phyloP scores from a whole-genome alignment of 2,329 filamentous ascomycete genomes.

The Mariannaea sp. region DNA sequence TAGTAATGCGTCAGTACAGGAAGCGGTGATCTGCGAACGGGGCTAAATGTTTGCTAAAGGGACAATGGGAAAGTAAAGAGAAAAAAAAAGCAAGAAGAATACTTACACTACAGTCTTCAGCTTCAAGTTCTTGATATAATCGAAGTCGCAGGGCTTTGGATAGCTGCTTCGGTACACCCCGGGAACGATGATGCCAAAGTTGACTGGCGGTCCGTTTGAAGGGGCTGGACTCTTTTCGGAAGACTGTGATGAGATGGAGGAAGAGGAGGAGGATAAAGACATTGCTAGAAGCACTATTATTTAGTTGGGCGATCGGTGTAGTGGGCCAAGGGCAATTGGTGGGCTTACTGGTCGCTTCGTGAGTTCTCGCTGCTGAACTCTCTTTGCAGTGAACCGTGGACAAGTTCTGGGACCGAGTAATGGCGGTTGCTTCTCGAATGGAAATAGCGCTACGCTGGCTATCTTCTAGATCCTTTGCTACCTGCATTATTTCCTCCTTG shows the following conservation, averaged over 20 bases:
- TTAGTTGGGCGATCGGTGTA: background rate
- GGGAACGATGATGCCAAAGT: conserved; percentile 76
- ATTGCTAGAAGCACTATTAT: conserved; percentile 26
- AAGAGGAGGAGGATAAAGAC: conserved; percentile 23
- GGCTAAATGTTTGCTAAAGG: no score
- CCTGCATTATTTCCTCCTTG: conserved; percentile 36
- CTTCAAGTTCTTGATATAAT: conserved; percentile 68
- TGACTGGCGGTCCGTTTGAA: conserved; percentile 56
- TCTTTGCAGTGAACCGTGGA: conserved; percentile 19
- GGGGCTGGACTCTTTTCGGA: conserved; percentile 31
- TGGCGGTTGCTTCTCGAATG: conserved; percentile 22
- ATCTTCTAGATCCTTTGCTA: conserved; percentile 33
- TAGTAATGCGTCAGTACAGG: no score
- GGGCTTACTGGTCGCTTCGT: conserved; percentile 30
- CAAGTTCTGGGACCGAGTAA: conserved; percentile 28
- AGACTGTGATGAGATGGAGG: conserved; percentile 20
- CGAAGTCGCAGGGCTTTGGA: conserved; percentile 71
- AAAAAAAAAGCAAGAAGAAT: no score
- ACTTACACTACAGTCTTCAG: conserved; percentile 81
- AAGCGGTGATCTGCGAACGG: no score
- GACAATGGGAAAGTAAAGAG: no score
- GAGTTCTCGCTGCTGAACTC: conserved; percentile 17
- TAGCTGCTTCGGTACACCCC: conserved; percentile 84
- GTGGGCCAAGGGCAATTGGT: no score
- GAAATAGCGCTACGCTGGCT: conserved; percentile 21